Base-by-base conservation (phyloP, 1,284 basidiomycete species). In the Sparassis latifolia region DNA sequence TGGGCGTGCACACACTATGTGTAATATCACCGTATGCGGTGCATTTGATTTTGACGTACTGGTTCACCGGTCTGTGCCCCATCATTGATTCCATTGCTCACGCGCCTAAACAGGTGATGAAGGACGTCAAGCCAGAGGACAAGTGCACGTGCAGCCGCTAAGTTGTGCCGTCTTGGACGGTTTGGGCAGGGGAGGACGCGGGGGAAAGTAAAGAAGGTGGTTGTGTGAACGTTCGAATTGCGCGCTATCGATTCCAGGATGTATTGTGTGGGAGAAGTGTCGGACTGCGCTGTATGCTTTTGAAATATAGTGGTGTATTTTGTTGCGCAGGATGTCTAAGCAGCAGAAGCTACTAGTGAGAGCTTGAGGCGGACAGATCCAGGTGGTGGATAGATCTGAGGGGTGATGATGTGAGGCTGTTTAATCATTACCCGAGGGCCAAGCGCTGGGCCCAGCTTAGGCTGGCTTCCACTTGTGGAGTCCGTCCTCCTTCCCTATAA, bases 71-170 rank as follows among this genome's bases (percentile, higher is more conserved):
- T 33, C 32, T 33, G 38, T 53, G 52, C 39, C 37, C 40, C 32
- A n/a, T 48, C 39, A 35, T 30, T 41, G 38, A 50, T 42, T 39
- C 42, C 40, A 27, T 43, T 41, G 44, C 51, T 27, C 29, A n/a
- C 20, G 39, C 43, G 37, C 58, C 58, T 35, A 12, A 40, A 50
- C 55, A 85, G 82, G 83, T 83, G 53, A 83, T 89, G 83, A 70
- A 71, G 57, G 66, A 75, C 58, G 80, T 88, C 57, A 77, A 79
- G 62, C 82, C 82, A 55, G 82, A 82, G 60, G 78, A 88, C 65
- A 79, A 75, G 66, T 89, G 86, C 66, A 66, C 63, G 56, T 89
- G 86, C 62, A 56, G 71, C 49, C 72, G 75, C 59, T 67, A 54
- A 62, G 37, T 4, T 7, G 5, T 10, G 33, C 29, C 42, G 20